Evolutionary conservation across 2,329 filamentous ascomycete genomes (phyloP), one percentile per base, ranked within the genome.

Genomic region (Calonectria pseudoturangicola): DNA sequence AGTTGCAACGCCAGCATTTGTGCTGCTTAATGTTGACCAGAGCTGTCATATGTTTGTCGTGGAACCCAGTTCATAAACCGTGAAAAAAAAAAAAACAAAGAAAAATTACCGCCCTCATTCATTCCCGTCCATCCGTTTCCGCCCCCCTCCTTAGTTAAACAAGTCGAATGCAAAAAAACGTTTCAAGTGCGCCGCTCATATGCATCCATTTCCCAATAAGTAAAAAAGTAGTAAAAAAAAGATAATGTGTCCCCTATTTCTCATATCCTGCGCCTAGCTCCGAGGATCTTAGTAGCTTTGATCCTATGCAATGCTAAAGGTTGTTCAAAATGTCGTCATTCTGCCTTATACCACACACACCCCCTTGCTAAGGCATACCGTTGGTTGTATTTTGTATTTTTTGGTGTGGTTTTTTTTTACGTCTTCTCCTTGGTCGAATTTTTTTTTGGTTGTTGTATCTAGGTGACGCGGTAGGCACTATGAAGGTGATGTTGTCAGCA

Each of bases 401-500:
- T 8, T 16, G 15, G 4, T 18, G 41, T 12, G 12, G 18, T 39
- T 58, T 58, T 58, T 41, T 41, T 28, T 39, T 39, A 9, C 13
- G 2, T n/a, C 33, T n/a, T 18, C n/a, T 63, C 28, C 10, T 12
- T 65, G 47, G 28, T 64, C 68, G 18, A 58, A 47, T 70, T 70
- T 71, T 70, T 80, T 47, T 47, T 21, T 21, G 21, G 21, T 21
- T 21, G 21, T 21, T 21, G 21, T 25, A 43, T 51, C 39, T 70
- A 83, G 68, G 82, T 82, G 74, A 83, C 82, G 54, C 82, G 82
- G 72, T 83, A 84, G 27, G 82, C 82, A 75, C 82, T 83, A 51
- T 25, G 66, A 41, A 10, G 48, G 18, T 16, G 30, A 51, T 13
- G 25, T 27, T 48, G 69, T 75, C 48, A 75, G 73, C 69, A 62